A percentile compares a stretch with the other conserved stretches of the same genome.
These are phyloP conservation scores for Xylaria bambusicola DNA, from an alignment of 495 filamentous ascomycete genomes.

Conservation along the genomic window DNA sequence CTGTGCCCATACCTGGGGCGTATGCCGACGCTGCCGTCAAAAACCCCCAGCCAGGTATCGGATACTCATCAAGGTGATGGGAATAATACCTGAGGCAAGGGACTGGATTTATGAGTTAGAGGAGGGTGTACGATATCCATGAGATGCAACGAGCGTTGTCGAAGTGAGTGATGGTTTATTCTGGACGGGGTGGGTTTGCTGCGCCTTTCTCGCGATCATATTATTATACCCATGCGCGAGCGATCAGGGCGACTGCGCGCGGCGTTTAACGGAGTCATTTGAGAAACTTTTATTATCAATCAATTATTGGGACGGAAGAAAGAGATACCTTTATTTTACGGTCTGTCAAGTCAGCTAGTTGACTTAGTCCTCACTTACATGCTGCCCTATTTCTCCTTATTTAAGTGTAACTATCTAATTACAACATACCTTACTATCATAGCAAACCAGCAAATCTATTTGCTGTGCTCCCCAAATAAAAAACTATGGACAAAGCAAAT, in stretches of 20 bases:
- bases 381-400: conserved; percentile 7
- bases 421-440: not conserved
- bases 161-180: not conserved
- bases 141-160: not conserved
- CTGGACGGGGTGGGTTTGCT: not conserved
- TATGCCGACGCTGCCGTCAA: conserved; percentile 52
- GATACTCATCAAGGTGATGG: conserved; percentile 18
- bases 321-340: conserved; percentile 12
- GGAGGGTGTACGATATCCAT: not conserved
- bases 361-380: conserved; percentile 10
- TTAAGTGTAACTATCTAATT: not conserved
- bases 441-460: not conserved
- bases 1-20: conserved; percentile 67
- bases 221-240: conserved; percentile 20
- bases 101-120: not conserved
- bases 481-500: too few relatives aligned
- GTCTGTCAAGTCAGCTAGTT: not conserved
- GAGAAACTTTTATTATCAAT: not conserved
- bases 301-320: conserved; percentile 15
- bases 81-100: conserved; percentile 1
- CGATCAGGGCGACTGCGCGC: conserved; percentile 5
- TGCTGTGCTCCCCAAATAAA: not conserved
- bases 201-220: conserved; percentile 14
- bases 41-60: conserved; percentile 47
- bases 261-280: conserved; percentile 14